Percentiles rank a stretch among this genome's conserved stretches.
phyloP scores from a whole-genome alignment of 2,329 filamentous ascomycete genomes.

The Colletotrichum sp. region DNA sequence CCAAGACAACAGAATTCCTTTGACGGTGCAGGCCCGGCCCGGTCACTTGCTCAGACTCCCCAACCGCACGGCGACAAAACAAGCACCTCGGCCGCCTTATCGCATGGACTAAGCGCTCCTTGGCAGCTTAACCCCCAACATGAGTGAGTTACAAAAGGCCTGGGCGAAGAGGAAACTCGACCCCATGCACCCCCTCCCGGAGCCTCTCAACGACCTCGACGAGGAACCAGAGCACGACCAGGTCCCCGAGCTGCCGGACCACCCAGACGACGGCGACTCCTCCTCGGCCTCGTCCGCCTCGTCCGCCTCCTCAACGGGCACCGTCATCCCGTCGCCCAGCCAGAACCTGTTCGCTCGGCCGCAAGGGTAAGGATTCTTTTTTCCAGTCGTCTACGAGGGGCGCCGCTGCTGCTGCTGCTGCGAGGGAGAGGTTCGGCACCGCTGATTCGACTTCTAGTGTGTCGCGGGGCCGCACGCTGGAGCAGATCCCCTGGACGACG shows the following conservation, averaged over 20 bases:
- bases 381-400: neutral
- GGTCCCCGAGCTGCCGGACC: constrained; percentile 49
- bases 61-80: neutral
- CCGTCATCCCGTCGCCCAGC: constrained; percentile 80
- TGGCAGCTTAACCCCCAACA: constrained; percentile 39
- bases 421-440: neutral
- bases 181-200: constrained; percentile 57
- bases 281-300: constrained; percentile 67
- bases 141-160: constrained; percentile 82
- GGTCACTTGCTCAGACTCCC: neutral
- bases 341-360: constrained; percentile 76
- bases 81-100: neutral
- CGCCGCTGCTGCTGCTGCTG: neutral
- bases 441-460: constrained; percentile 11
- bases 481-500: constrained; percentile 82
- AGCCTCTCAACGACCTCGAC: constrained; percentile 56
- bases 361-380: constrained; percentile 58
- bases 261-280: constrained; percentile 68
- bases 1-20: neutral
- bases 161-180: constrained; percentile 80
- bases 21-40: neutral
- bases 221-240: constrained; percentile 56
- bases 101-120: neutral
- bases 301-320: constrained; percentile 91
- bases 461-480: constrained; percentile 56